Percentiles rank a stretch among this genome's conserved stretches.
These are phyloP conservation scores for Pseudocercospora pini-densiflorae DNA, from an alignment of 2,329 filamentous ascomycete genomes.

Conservation along the genomic window DNA sequence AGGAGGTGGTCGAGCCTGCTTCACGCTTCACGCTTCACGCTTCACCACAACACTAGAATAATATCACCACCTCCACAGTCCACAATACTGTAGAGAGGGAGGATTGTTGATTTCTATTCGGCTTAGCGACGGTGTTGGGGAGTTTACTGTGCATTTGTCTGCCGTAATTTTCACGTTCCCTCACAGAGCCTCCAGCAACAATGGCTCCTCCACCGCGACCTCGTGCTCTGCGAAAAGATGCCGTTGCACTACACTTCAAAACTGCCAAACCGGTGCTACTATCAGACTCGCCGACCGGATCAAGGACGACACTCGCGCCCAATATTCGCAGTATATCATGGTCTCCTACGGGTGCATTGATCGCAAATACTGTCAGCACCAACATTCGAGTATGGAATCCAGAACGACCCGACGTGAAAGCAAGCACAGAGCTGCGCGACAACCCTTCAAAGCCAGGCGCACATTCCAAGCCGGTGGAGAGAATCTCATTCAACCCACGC, in stretches of 20 bases:
- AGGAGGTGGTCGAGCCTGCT: background rate
- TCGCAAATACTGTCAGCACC: conserved; percentile 79
- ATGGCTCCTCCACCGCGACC: conserved; percentile 51
- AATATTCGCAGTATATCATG: conserved; percentile 65
- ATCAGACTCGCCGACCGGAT: conserved; percentile 43
- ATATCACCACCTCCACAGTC: background rate
- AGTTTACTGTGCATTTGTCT: background rate
- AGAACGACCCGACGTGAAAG: conserved; percentile 72
- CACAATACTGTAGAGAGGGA: background rate
- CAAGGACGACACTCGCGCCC: conserved; percentile 34
- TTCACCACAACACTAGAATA: background rate
- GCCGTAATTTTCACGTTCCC: background rate
- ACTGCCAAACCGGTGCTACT: conserved; percentile 74
- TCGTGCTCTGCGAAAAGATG: conserved; percentile 68
- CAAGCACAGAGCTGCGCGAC: conserved; percentile 72
- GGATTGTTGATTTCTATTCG: background rate
- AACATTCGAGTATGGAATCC: conserved; percentile 81
- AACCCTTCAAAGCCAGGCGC: conserved; percentile 33
- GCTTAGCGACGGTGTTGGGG: background rate
- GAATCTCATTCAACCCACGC: conserved; percentile 76
- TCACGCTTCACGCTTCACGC: background rate
- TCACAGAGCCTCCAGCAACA: background rate
- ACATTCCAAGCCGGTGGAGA: conserved; percentile 63
- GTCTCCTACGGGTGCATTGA: conserved; percentile 82
- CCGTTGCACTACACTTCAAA: conserved; percentile 69